Conservation (phyloP, 2,329 filamentous ascomycete genomes). For the Gnomoniopsis sp. region DNA sequence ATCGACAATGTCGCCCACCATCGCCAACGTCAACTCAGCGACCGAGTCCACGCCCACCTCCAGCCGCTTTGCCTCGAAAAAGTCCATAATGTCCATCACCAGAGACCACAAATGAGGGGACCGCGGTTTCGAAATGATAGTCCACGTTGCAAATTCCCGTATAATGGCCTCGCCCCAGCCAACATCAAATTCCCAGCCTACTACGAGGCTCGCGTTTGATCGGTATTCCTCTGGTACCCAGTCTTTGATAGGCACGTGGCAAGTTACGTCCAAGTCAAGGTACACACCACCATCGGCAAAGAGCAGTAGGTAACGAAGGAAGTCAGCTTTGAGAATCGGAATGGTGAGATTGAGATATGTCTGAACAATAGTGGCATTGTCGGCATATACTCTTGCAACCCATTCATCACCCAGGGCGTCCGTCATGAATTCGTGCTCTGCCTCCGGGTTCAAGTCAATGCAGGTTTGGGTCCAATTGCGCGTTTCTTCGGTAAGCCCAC, state of each 20-base stretch:
- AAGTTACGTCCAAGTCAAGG: slow-evolving; percentile 16
- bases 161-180: slow-evolving; percentile 21
- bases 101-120: slow-evolving; percentile 18
- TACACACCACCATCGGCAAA: slow-evolving; percentile 18
- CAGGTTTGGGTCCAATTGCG: background rate
- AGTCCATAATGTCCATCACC: slow-evolving; percentile 20
- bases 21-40: background rate
- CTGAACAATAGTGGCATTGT: background rate
- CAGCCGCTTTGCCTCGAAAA: too few relatives aligned
- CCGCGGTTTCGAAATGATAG: slow-evolving; percentile 22
- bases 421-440: background rate
- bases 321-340: slow-evolving; percentile 15
- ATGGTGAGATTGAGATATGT: background rate
- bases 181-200: slow-evolving; percentile 6
- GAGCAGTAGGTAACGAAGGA: slow-evolving; percentile 16
- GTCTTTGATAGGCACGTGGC: slow-evolving; percentile 1
- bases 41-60: too few relatives aligned
- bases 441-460: background rate
- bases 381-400: background rate
- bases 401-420: background rate
- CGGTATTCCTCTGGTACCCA: background rate
- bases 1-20: slow-evolving; percentile 16
- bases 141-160: slow-evolving; percentile 22
- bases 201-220: background rate
- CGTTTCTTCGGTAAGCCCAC: background rate